Percentiles rank a stretch among this genome's conserved stretches.
These are phyloP conservation scores for Sporothrix schenckii DNA, from an alignment of 2,329 filamentous ascomycete genomes.

Conservation along the genomic window DNA sequence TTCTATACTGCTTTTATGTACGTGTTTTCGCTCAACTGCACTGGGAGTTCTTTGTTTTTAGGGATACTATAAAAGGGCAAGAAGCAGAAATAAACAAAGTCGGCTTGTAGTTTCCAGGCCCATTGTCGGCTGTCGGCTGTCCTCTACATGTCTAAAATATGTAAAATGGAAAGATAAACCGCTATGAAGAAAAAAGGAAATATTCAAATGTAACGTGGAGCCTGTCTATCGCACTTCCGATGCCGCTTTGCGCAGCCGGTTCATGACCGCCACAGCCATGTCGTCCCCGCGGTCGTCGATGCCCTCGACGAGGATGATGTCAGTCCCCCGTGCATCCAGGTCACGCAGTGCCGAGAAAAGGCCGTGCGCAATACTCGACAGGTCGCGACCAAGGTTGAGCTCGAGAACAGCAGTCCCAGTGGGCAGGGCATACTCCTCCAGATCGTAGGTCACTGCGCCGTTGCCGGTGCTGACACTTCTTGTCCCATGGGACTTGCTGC, in stretches of 20 bases:
- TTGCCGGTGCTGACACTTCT: constrained; percentile 40
- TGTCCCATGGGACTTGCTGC: constrained; percentile 7
- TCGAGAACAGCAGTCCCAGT: constrained; percentile 58
- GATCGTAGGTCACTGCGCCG: constrained; percentile 38
- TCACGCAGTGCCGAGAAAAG: constrained; percentile 86
- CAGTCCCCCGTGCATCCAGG: constrained; percentile 76
- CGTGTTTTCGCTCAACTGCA: constrained; percentile 8
- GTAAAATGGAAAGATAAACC: background rate
- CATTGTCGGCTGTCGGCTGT: constrained; percentile 33
- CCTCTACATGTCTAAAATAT: constrained; percentile 23
- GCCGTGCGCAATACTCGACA: constrained; percentile 76
- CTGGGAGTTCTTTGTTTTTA: constrained; percentile 18
- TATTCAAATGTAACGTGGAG: background rate
- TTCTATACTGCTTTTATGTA: constrained; percentile 1
- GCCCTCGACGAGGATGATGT: constrained; percentile 89
- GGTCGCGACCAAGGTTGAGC: constrained; percentile 70
- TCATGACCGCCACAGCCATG: constrained; percentile 85
- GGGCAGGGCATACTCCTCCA: constrained; percentile 49
- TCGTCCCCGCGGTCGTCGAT: constrained; percentile 79
- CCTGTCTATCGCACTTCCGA: constrained; percentile 54
- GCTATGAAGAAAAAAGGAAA: background rate
- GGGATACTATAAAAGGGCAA: constrained; percentile 15
- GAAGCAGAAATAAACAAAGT: background rate
- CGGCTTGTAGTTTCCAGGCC: background rate
- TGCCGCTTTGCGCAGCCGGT: constrained; percentile 77